A percentile compares a stretch with the other conserved stretches of the same genome.
Evolutionary conservation across 345 rosid species (phyloP).

Genomic region (Salix dunnii): DNA sequence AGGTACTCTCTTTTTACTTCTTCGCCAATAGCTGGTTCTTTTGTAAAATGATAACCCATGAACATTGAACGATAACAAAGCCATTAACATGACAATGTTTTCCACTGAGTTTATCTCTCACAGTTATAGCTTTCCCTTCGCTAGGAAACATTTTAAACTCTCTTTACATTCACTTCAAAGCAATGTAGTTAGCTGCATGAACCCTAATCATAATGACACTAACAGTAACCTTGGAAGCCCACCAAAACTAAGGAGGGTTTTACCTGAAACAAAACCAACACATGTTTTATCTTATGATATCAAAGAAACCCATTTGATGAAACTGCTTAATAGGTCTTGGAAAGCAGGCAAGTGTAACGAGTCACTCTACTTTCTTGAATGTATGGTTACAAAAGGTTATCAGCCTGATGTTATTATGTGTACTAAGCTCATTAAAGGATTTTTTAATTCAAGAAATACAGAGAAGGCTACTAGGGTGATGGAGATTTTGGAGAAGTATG

Average conservation of each 20-base stretch:
- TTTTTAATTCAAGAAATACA: constrained; percentile 47
- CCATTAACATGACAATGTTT: constrained; percentile 28
- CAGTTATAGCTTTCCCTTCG: constrained; percentile 12
- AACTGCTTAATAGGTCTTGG: constrained; percentile 54
- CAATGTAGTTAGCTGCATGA: constrained; percentile 22
- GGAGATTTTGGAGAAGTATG: constrained; percentile 67
- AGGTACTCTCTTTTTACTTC: background rate
- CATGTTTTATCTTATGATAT: constrained; percentile 52
- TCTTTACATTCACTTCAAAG: constrained; percentile 24
- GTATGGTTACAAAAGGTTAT: constrained; percentile 54
- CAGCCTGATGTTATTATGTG: constrained; percentile 67
- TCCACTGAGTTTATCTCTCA: constrained; percentile 35
- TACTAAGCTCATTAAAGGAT: constrained; percentile 77
- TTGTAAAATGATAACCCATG: constrained; percentile 6
- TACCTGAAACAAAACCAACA: constrained; percentile 40
- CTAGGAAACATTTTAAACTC: constrained; percentile 27
- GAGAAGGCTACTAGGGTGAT: constrained; percentile 65
- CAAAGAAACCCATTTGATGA: constrained; percentile 53
- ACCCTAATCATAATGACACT: constrained; percentile 2
- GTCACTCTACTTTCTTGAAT: constrained; percentile 68
- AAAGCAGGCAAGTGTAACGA: constrained; percentile 57
- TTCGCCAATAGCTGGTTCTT: background rate
- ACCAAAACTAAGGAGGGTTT: constrained; percentile 15
- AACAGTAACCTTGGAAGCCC: constrained; percentile 14
- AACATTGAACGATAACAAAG: constrained; percentile 7